Evolutionary conservation across 2,329 filamentous ascomycete species (phyloP).

Genomic region (Trichoderma afroharzianum): DNA sequence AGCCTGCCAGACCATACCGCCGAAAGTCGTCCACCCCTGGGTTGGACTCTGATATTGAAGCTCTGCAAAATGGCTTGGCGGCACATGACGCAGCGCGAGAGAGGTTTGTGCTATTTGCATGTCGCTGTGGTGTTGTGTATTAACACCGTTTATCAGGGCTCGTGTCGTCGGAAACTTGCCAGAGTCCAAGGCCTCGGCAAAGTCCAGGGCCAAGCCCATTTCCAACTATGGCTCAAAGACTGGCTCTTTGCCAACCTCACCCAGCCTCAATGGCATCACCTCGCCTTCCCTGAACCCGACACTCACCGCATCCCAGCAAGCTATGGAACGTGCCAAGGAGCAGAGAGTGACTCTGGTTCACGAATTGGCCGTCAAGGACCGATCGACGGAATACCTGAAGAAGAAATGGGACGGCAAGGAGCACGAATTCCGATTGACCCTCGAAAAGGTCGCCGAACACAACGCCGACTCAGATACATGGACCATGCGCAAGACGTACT

Average conservation of each 20-base stretch:
- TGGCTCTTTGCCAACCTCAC: slow-evolving; percentile 49
- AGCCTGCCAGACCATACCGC: slow-evolving; percentile 34
- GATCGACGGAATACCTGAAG: slow-evolving; percentile 46
- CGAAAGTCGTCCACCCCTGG: slow-evolving; percentile 37
- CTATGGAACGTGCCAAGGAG: slow-evolving; percentile 52
- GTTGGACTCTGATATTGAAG: slow-evolving; percentile 48
- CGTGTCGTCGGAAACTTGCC: slow-evolving; percentile 35
- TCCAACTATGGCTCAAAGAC: slow-evolving; percentile 38
- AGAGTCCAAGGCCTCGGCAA: slow-evolving; percentile 30
- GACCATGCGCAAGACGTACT: slow-evolving; percentile 54
- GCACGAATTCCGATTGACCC: slow-evolving; percentile 50
- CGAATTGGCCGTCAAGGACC: slow-evolving; percentile 54
- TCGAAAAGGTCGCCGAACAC: slow-evolving; percentile 58
- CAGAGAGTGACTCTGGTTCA: slow-evolving; percentile 55
- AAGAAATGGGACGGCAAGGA: slow-evolving; percentile 49
- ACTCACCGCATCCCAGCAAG: slow-evolving; percentile 48
- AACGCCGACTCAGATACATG: slow-evolving; percentile 49
- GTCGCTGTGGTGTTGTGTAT: slow-evolving; percentile 14
- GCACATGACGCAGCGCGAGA: slow-evolving; percentile 35
- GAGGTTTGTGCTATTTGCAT: slow-evolving; percentile 30
- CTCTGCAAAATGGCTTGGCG: slow-evolving; percentile 42
- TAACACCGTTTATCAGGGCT: slow-evolving; percentile 27
- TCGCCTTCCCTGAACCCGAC: slow-evolving; percentile 52
- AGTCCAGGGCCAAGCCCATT: slow-evolving; percentile 43
- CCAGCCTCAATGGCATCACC: slow-evolving; percentile 50